Base-by-base conservation (phyloP, 257 asterid species). In the Lycium ferocissimum region DNA sequence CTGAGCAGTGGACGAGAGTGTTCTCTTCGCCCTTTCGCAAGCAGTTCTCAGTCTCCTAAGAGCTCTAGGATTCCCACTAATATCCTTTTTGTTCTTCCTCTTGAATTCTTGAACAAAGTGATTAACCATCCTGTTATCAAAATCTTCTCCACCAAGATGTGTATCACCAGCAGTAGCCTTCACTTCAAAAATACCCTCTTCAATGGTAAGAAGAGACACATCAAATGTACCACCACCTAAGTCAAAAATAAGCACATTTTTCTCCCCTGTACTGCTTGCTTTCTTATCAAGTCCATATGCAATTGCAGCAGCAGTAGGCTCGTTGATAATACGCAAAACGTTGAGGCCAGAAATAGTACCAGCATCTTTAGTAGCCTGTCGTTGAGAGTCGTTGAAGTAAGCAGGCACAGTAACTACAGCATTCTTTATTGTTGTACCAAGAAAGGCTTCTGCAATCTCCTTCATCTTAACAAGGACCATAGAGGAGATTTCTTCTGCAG, bases 261-360 rank as follows among this genome's bases (percentile, higher is more conserved):
- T 89, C 80, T 89, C 92, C 7, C 91, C 91, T 0, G 81, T 0
- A 33, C 87, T 88, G 6, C 73, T 11, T 0, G 90, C 81, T 35
- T 88, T 88, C 89, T 89, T 89, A 40, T 89, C 91, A 56, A 89
- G 89, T 37, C 92, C 92, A 67, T 89, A 89, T 7, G 92, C 92
- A 22, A 89, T 89, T 2, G 92, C 92, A 45, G 90, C 92, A 37
- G 92, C 92, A 5, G 92, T 89, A 0, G 92, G 92, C 79, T 89
- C 92, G 5, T 89, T 89, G 9, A 89, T 89, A 43, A 89, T 87
- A 22, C 92, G 85, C 87, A 86, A 83, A 38, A 89, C 89, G 4
- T 89, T 85, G 1, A 89, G 85, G 43, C 92, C 92, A 6, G 90
- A 71, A 62, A 89, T 89, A 1, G 82, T 84, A 6, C 92, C 92